These are phyloP conservation scores for Penicillium oxalicum DNA, from an alignment of 2,329 filamentous ascomycete genomes.

Conservation along the genomic window DNA sequence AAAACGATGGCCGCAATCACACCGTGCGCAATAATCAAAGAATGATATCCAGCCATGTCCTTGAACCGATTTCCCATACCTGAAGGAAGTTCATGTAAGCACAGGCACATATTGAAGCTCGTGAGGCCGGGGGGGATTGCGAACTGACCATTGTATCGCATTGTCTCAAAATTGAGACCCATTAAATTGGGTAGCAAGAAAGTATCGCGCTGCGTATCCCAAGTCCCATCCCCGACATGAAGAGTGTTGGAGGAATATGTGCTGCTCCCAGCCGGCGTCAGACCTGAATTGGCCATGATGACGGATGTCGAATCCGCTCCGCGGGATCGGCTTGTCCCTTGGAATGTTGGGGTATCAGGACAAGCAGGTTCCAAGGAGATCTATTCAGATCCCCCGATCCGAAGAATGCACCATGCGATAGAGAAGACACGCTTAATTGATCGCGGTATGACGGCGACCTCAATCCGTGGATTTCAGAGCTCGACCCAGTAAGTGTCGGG, in stretches of 20 bases:
- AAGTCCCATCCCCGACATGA: slow-evolving; percentile 61
- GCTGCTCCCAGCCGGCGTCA: slow-evolving; percentile 55
- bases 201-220: slow-evolving; percentile 56
- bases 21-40: slow-evolving; percentile 54
- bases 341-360: slow-evolving; percentile 1
- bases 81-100: slow-evolving; percentile 25
- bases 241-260: slow-evolving; percentile 57
- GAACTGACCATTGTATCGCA: slow-evolving; percentile 58
- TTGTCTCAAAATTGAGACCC: slow-evolving; percentile 60
- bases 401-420: slow-evolving; percentile 41
- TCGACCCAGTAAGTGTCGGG: background rate
- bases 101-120: background rate
- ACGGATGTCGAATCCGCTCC: slow-evolving; percentile 2
- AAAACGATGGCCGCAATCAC: slow-evolving; percentile 57
- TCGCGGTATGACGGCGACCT: slow-evolving; percentile 5
- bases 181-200: slow-evolving; percentile 60
- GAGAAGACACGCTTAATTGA: slow-evolving; percentile 11
- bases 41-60: slow-evolving; percentile 53
- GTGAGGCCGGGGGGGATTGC: background rate
- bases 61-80: slow-evolving; percentile 63
- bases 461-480: slow-evolving; percentile 1
- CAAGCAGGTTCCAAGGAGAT: slow-evolving; percentile 36
- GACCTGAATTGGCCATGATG: slow-evolving; percentile 33
- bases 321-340: slow-evolving; percentile 30
- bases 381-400: slow-evolving; percentile 40